Conservation (phyloP, 2,329 filamentous ascomycete species). For the Chaetomiaceae sp. region DNA sequence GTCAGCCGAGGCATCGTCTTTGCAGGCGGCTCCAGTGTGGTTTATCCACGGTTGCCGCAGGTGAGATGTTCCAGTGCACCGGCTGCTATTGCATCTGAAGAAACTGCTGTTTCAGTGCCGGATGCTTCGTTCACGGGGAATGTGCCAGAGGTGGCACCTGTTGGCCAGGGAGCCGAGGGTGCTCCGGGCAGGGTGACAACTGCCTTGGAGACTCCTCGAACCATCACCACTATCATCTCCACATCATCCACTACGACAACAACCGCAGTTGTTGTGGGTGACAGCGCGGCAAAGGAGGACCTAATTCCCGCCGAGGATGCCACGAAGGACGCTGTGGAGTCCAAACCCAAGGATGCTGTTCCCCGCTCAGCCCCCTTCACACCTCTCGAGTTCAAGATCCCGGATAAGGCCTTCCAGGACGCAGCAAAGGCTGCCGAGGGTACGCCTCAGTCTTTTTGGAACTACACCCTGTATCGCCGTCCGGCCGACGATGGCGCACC, state of each 20-base stretch:
- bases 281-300: neutral
- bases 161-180: neutral
- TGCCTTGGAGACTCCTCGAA: neutral
- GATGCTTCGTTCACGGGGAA: neutral
- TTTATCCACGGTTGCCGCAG: conserved; percentile 25
- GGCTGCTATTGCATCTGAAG: neutral
- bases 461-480: conserved; percentile 61
- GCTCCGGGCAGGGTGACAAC: neutral
- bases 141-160: neutral
- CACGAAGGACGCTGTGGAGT: neutral
- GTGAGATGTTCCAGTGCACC: conserved; percentile 17
- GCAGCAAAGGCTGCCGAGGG: conserved; percentile 45
- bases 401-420: conserved; percentile 41
- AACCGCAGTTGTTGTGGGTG: neutral
- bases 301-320: neutral
- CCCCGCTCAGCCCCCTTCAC: conserved; percentile 35
- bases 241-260: neutral
- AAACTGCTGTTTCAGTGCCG: neutral
- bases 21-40: conserved; percentile 21
- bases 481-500: conserved; percentile 36
- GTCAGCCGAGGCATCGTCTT: conserved; percentile 38
- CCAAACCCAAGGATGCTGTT: neutral
- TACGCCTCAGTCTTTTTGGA: conserved; percentile 58
- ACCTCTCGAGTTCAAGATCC: conserved; percentile 44
- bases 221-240: neutral